Base-by-base conservation (phyloP, 495 filamentous ascomycete genomes). In the Physcia stellaris region DNA sequence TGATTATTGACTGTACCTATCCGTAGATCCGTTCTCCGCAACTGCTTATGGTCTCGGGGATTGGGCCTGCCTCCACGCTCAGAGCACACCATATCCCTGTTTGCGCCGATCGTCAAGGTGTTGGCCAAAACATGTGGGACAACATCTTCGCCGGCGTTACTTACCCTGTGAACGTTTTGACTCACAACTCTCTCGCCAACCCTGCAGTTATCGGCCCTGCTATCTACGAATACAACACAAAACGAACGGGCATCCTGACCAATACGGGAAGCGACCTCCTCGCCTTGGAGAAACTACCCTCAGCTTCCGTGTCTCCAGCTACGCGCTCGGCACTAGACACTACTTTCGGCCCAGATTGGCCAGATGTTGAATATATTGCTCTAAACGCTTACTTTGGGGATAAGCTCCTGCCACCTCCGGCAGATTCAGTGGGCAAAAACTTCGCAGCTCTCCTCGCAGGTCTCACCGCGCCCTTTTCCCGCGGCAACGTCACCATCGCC, bases 401-500 rank as follows among this genome's bases (percentile, higher is more conserved):
- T 23, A 39, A 33, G 6, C 21, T 36, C 1, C 33, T 39, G 24
- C 29, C 24, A 13, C 18, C 30, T 23, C 2, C 32, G 22, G 47
- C 30, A 4, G 48, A 35, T 6, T 50, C 55, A 1, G 15, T 36
- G 3, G 63, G 62, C 2, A 55, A 53, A 6, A 59, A 72, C 4
- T 74, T 73, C 45, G 62, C 57, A 7, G 47, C 57, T 2, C 51
- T 77, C 7, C 16, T 55, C 6, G 56, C 44, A 0, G 58, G 55
- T 0, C 52, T 79, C 1, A 39, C 62, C 0, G 53, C 72, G 0
- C 70, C 73, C 0, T 43, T 61, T 1, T 74, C 69, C 0, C 60
- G 72, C 0, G 75, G 77, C 24, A 73, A 58, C 36, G 59, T 80
- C 7, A 68, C 61, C 0, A 63, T 80, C 36, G 38, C 47, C 4